Conservation (phyloP, 306 rosid species). For the Casuarina cunninghamiana region DNA sequence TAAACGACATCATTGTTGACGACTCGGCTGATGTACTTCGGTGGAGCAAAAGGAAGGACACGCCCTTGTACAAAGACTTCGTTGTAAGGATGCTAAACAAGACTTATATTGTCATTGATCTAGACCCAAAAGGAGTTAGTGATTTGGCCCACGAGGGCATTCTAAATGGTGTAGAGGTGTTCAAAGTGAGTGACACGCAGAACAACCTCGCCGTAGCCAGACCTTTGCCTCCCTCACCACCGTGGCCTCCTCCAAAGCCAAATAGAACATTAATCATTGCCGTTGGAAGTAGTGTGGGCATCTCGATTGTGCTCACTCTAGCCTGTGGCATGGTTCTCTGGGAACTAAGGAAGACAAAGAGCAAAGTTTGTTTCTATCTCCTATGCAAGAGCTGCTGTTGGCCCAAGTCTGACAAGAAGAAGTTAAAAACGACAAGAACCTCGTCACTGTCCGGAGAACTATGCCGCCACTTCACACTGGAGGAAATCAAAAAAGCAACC, state of each 20-base stretch:
- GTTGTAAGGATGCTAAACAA: neutral
- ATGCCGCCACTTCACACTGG: slow-evolving; percentile 31
- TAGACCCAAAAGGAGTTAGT: neutral
- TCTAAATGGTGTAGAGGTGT: slow-evolving; percentile 10
- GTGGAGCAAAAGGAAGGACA: neutral
- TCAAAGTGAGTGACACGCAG: slow-evolving; percentile 18
- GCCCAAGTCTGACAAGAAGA: neutral
- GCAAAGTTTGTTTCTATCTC: neutral
- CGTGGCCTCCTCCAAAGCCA: neutral
- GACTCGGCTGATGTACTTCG: neutral
- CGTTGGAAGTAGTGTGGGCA: neutral
- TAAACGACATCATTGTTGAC: neutral
- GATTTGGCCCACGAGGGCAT: neutral
- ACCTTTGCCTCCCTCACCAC: neutral
- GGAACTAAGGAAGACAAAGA: neutral
- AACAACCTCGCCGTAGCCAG: slow-evolving; percentile 16
- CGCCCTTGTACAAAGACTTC: no score
- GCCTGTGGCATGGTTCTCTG: neutral
- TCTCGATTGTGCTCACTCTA: neutral
- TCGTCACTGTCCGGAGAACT: slow-evolving; percentile 19
- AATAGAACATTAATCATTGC: neutral
- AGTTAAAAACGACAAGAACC: neutral
- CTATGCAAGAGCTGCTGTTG: neutral
- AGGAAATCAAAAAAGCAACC: slow-evolving; percentile 25
- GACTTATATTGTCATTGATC: neutral